Base-by-base conservation (phyloP, 345 rosid species). In the Salix purpurea region DNA sequence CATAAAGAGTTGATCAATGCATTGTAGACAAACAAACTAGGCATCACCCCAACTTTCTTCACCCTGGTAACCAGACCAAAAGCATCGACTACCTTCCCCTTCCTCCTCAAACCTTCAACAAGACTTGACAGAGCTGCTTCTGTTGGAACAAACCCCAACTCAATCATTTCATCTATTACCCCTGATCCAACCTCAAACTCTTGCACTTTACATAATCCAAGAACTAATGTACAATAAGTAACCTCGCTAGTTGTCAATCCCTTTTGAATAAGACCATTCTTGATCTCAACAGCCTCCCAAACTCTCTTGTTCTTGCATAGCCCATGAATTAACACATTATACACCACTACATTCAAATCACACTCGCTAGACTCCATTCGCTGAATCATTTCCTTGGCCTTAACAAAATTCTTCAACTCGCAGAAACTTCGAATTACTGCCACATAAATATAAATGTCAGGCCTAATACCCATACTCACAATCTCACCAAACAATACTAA, bases 281-380 rank as follows among this genome's bases (percentile, higher is more conserved):
- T 96, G 30, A 93, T 67, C 76, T 84, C 88, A 56, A 91, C 21
- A 8, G 98, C 99, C 80, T 92, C 95, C 79, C 83, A 76, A 40
- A 83, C 86, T 69, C 86, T 89, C n/a, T 78, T 89, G 80, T 73
- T 80, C 87, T 89, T 92, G 83, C 97, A 96, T 64, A 96, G 90
- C 65, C 97, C 94, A 77, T 90, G 88, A 80, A 95, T 89, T 81
- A 93, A 79, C 74, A 91, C 91, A 83, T 93, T 95, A 77, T 90
- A 93, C 21, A 85, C 77, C 60, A 93, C 91, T 24, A 91, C 74
- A 85, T 77, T 91, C 79, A 89, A 80, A 62, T 83, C 86, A 50
- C 83, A 84, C n/a, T 87, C 88, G 36, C 26, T 78, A 21, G 71
- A 81, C 78, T 91, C 97, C 91, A 92, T 84, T 79, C 65, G 75